phyloP scores from a whole-genome alignment of 2,329 filamentous ascomycete species.

The Hymenotorrendiella dingleyae region DNA sequence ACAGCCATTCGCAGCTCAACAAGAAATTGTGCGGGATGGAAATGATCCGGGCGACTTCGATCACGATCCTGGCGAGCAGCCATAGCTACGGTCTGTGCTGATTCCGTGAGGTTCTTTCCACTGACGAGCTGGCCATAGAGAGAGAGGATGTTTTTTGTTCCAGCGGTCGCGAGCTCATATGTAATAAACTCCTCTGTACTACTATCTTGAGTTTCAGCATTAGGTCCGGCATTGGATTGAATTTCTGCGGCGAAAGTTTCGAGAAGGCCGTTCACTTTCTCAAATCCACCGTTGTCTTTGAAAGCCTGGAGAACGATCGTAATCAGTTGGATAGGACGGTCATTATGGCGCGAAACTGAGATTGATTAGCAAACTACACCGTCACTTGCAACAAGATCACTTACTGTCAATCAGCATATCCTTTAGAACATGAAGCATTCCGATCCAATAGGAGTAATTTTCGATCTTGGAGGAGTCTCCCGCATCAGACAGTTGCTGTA shows the following conservation, averaged over 20 bases:
- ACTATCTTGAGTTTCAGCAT: slow-evolving; percentile 32
- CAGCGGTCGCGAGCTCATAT: slow-evolving; percentile 43
- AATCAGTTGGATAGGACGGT: slow-evolving; percentile 45
- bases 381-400: slow-evolving; percentile 10
- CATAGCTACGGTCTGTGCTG: slow-evolving; percentile 54
- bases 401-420: slow-evolving; percentile 70
- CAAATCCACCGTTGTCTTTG: slow-evolving; percentile 72
- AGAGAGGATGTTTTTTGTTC: slow-evolving; percentile 76
- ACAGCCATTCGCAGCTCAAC: slow-evolving; percentile 80
- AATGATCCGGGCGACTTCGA: slow-evolving; percentile 52
- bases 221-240: slow-evolving; percentile 31
- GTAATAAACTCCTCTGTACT: slow-evolving; percentile 16
- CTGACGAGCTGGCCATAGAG: slow-evolving; percentile 73
- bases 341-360: slow-evolving; percentile 21
- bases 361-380: slow-evolving; percentile 1
- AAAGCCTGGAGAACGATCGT: slow-evolving; percentile 82
- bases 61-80: slow-evolving; percentile 47
- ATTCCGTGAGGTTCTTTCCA: slow-evolving; percentile 75
- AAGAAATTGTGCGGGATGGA: slow-evolving; percentile 68
- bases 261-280: slow-evolving; percentile 66
- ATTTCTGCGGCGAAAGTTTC: slow-evolving; percentile 59
- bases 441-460: slow-evolving; percentile 75
- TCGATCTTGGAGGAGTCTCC: slow-evolving; percentile 45
- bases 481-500: slow-evolving; percentile 54
- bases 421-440: slow-evolving; percentile 70